These are phyloP conservation scores for Globisporangium emineosum DNA, from an alignment of 352 stramenopile species.

Conservation along the genomic window DNA sequence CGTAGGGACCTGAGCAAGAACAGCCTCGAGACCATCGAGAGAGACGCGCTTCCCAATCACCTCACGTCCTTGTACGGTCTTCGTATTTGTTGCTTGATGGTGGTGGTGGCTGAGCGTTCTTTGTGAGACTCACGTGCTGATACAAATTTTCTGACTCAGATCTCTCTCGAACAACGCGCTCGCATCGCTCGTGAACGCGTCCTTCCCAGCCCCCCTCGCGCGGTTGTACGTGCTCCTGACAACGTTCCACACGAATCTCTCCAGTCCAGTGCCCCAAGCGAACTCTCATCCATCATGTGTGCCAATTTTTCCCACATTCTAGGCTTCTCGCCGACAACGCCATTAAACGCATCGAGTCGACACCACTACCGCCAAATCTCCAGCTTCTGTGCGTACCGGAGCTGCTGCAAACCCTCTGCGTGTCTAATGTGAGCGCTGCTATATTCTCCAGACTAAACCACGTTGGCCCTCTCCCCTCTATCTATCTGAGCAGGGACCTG, in stretches of 20 bases:
- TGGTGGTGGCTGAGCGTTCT: background rate
- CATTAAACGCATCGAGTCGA: slow-evolving; percentile 13
- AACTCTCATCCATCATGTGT: background rate
- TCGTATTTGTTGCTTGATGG: background rate
- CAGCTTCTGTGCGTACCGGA: slow-evolving; percentile 9
- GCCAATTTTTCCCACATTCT: background rate
- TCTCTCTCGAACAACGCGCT: slow-evolving; percentile 13
- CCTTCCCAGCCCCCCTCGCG: slow-evolving; percentile 7
- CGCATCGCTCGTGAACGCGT: slow-evolving; percentile 5
- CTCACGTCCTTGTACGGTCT: background rate
- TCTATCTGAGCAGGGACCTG: slow-evolving; percentile 8
- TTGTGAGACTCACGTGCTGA: background rate
- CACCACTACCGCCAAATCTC: slow-evolving; percentile 2
- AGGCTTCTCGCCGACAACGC: slow-evolving; percentile 14
- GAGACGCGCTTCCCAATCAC: background rate
- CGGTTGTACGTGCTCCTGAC: background rate
- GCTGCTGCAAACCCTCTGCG: too few relatives aligned
- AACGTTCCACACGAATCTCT: background rate
- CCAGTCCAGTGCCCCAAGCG: background rate
- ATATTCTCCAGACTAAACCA: too few relatives aligned
- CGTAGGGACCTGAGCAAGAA: slow-evolving; percentile 8
- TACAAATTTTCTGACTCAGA: background rate
- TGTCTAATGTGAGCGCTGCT: too few relatives aligned
- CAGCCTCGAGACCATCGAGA: background rate
- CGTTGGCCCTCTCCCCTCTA: too few relatives aligned